Evolutionary conservation across 2,329 filamentous ascomycete genomes (phyloP).

Genomic region (Stagonosporopsis rhizophila): DNA sequence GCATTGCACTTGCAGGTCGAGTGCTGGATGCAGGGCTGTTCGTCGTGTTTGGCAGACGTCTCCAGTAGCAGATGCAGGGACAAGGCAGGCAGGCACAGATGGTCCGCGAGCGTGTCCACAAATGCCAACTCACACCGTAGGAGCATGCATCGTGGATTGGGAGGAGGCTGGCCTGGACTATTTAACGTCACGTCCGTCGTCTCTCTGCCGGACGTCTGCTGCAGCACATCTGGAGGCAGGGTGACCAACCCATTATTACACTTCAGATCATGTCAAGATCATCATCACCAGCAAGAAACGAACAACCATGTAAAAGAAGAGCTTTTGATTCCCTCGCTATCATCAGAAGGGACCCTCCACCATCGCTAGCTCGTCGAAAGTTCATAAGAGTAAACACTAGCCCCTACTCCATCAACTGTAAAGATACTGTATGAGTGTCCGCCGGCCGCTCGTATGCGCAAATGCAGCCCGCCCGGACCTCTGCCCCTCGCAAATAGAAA

Average conservation of each 20-base stretch:
- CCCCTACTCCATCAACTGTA: constrained; percentile 20
- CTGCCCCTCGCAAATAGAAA: constrained; percentile 33
- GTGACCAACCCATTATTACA: neutral
- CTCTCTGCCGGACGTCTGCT: neutral
- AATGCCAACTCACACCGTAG: constrained; percentile 11
- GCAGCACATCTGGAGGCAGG: too few species aligned
- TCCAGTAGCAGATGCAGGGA: constrained; percentile 6
- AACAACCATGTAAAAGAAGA: constrained; percentile 33
- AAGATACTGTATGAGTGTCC: constrained; percentile 14
- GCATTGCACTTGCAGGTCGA: constrained; percentile 8
- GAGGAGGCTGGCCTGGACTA: neutral
- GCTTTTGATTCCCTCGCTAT: constrained; percentile 52
- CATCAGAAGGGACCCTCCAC: constrained; percentile 37
- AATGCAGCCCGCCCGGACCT: constrained; percentile 14
- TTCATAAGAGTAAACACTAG: constrained; percentile 37
- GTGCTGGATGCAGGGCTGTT: constrained; percentile 2
- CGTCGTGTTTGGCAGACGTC: neutral
- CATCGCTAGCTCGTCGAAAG: constrained; percentile 29
- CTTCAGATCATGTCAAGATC: neutral
- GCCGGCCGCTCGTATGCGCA: constrained; percentile 15
- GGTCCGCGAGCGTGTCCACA: neutral
- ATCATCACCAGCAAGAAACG: neutral
- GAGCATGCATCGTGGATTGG: neutral
- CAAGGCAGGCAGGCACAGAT: neutral
- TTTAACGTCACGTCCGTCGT: neutral